These are phyloP conservation scores for Fraxinus velutina DNA, from an alignment of 305 asterid genomes.

Conservation along the genomic window DNA sequence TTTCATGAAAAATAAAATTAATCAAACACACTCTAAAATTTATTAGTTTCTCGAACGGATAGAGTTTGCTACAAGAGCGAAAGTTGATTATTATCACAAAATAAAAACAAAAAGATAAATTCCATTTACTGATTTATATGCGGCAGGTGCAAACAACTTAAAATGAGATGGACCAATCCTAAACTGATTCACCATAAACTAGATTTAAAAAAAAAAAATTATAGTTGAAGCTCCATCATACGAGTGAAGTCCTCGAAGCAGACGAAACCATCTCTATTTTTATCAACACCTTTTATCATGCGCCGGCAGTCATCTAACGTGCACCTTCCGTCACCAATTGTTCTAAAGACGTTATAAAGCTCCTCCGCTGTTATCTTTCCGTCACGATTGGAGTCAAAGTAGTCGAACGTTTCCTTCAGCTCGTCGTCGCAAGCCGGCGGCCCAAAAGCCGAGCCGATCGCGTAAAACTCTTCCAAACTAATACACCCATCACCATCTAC, in stretches of 20 bases:
- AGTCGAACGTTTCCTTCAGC: conserved; percentile 57
- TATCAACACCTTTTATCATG: conserved; percentile 71
- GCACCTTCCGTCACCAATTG: conserved; percentile 62
- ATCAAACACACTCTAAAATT: too few species aligned
- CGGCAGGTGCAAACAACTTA: background rate
- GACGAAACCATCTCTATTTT: conserved; percentile 80
- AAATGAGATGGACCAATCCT: conserved; percentile 24
- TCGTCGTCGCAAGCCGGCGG: conserved; percentile 47
- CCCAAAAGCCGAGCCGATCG: conserved; percentile 47
- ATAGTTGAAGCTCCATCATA: conserved; percentile 64
- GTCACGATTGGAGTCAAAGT: conserved; percentile 73
- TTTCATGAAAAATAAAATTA: too few species aligned
- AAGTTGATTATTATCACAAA: too few species aligned
- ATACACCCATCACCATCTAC: conserved; percentile 55
- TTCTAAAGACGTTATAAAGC: conserved; percentile 47
- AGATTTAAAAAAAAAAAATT: background rate
- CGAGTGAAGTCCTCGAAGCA: conserved; percentile 75
- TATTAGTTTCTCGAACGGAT: too few species aligned
- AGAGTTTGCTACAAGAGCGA: too few species aligned
- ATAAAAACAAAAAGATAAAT: too few species aligned
- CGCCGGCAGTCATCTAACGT: conserved; percentile 82
- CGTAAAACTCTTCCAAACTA: conserved; percentile 47
- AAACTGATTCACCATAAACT: conserved; percentile 3
- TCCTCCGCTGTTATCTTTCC: conserved; percentile 84
- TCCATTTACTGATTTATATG: background rate